Evolutionary conservation across 768 basidiomycete species (phyloP).

Genomic region (Ramaria rubella): DNA sequence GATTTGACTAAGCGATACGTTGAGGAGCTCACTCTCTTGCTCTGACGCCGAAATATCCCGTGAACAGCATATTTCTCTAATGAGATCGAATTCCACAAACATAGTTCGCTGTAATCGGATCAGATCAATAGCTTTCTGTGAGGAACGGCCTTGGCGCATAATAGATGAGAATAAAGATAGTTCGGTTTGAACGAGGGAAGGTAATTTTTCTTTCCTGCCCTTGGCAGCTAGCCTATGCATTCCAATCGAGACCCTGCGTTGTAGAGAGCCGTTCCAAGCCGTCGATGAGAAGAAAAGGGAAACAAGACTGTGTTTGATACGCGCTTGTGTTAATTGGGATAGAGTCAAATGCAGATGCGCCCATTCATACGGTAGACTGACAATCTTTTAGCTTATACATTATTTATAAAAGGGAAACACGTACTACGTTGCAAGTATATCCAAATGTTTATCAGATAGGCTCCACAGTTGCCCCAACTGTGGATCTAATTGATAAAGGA

Average conservation of each 20-base stretch:
- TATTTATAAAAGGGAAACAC: slow-evolving; percentile 20
- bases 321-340: slow-evolving; percentile 20
- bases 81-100: slow-evolving; percentile 3
- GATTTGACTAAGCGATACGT: not conserved
- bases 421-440: slow-evolving; percentile 17
- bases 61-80: slow-evolving; percentile 3
- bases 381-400: not conserved
- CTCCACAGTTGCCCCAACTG: slow-evolving; percentile 37
- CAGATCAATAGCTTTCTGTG: not conserved
- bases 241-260: slow-evolving; percentile 4
- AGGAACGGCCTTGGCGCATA: not conserved
- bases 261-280: slow-evolving; percentile 2
- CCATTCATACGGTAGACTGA: slow-evolving; percentile 35
- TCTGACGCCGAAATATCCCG: not conserved
- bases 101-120: slow-evolving; percentile 2
- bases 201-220: not conserved
- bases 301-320: slow-evolving; percentile 30
- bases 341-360: slow-evolving; percentile 35
- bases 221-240: not conserved
- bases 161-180: not conserved
- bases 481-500: slow-evolving; percentile 43
- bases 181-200: not conserved
- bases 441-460: slow-evolving; percentile 24
- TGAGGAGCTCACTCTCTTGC: not conserved
- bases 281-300: not conserved